Base-by-base conservation (phyloP, 2,329 filamentous ascomycete genomes). In the Penicillium griseofulvum region DNA sequence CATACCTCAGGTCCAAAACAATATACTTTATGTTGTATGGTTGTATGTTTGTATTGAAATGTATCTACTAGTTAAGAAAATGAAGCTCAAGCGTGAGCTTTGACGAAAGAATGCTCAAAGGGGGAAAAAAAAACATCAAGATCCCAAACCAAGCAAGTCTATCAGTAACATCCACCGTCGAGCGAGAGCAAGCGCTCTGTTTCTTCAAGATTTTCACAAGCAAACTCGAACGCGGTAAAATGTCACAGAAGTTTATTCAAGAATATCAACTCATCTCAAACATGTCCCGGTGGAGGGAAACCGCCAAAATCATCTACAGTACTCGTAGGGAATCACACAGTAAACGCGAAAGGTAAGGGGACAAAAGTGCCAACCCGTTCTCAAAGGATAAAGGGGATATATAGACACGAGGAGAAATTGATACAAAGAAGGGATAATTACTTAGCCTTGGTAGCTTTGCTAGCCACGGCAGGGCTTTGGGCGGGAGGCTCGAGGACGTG, bases 401-500 rank as follows among this genome's bases (percentile, higher is more conserved):
- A 65, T 64, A 54, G 51, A 60, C 61, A 63, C 28, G 53, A 28
- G 37, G 46, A 43, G 44, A 50, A 54, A 49, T 57, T 62, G 54
- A 55, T 64, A 66, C 63, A 65, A 33, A 42, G 28, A 56, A 58
- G 44, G 28, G 45, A 53, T 41, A 60, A 60, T 67, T 65, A 70
- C 54, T 70, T 71, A 42, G 65, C 69, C 47, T 59, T 67, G 56
- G 54, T 56, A 39, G 54, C 65, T 63, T 74, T 75, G 61, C 71
- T 74, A 51, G 67, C 61, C 42, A 73, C 68, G 9, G 72, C 63
- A 26, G 66, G 64, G 51, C 64, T 68, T 7, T 71, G 61, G 3
- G 73, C 72, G 17, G 75, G 76, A 39, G 90, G 90, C 71, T 96
- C 91, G 36, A 97, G 80, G 12, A 92, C 86, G 70, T 99, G 94